phyloP scores from a whole-genome alignment of 2,329 filamentous ascomycete genomes.

The Diaporthe citrichinensis region DNA sequence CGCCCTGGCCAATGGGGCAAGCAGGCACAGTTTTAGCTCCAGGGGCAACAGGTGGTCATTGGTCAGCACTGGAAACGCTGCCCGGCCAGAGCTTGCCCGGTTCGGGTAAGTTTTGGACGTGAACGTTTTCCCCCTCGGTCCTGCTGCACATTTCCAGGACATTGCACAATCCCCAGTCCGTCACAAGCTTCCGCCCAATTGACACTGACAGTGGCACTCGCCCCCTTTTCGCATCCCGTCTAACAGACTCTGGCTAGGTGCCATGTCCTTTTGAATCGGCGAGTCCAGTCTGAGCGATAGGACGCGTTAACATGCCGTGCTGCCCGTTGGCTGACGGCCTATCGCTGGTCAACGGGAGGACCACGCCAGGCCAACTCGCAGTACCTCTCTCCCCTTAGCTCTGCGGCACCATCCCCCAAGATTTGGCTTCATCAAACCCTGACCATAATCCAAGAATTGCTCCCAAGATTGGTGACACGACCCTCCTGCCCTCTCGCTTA shows the following conservation, averaged over 20 bases:
- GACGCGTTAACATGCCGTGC: neutral
- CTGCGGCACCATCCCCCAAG: conserved; percentile 26
- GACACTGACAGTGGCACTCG: conserved; percentile 19
- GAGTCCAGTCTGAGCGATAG: neutral
- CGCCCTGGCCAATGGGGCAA: conserved; percentile 1
- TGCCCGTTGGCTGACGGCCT: neutral
- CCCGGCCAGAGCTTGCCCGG: conserved; percentile 20
- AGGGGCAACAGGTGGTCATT: conserved; percentile 16
- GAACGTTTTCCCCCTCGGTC: conserved; percentile 16
- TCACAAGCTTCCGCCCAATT: conserved; percentile 1
- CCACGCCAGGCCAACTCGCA: neutral
- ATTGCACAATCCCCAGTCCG: conserved; percentile 29
- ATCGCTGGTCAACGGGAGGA: neutral
- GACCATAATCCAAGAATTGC: conserved; percentile 31
- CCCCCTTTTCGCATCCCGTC: conserved; percentile 10
- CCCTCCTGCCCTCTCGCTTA: conserved; percentile 12
- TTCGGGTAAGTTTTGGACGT: conserved; percentile 31
- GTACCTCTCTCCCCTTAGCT: conserved; percentile 17
- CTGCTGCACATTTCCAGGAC: conserved; percentile 25
- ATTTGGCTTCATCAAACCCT: conserved; percentile 38
- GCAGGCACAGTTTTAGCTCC: conserved; percentile 12
- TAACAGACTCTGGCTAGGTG: neutral
- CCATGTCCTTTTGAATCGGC: neutral
- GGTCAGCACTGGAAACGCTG: conserved; percentile 23
- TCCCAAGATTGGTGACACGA: conserved; percentile 19